Evolutionary conservation across 2,329 filamentous ascomycete genomes (phyloP).

Genomic region (Fusarium fujikuroi): DNA sequence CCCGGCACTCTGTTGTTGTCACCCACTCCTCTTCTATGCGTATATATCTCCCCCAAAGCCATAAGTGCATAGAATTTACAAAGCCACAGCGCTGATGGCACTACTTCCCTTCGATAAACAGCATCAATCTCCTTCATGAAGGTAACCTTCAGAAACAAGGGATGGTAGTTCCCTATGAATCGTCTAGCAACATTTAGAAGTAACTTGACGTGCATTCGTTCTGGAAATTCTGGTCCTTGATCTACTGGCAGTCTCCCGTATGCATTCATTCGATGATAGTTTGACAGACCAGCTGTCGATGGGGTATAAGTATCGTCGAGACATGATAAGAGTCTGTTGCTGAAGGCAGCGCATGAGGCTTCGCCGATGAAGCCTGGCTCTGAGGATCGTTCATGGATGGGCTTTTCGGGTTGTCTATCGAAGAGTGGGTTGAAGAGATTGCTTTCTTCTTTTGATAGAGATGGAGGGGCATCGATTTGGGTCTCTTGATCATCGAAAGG

Average conservation of each 20-base stretch:
- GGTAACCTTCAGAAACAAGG: conserved; percentile 49
- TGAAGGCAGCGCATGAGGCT: conserved; percentile 46
- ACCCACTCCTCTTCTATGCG: conserved; percentile 48
- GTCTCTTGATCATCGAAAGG: conserved; percentile 9
- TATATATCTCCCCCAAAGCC: conserved; percentile 58
- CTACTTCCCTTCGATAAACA: conserved; percentile 49
- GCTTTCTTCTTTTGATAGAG: conserved; percentile 42
- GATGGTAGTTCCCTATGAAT: conserved; percentile 49
- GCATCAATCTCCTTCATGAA: conserved; percentile 52
- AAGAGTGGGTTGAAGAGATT: conserved; percentile 46
- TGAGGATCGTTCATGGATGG: conserved; percentile 26
- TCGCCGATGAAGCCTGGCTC: conserved; percentile 47
- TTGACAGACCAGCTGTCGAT: conserved; percentile 43
- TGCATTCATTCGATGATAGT: conserved; percentile 35
- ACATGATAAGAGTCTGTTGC: conserved; percentile 45
- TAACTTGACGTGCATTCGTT: conserved; percentile 46
- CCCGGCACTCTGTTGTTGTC: conserved; percentile 51
- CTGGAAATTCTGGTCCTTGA: conserved; percentile 31
- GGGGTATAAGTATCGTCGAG: conserved; percentile 44
- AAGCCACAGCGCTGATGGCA: conserved; percentile 47
- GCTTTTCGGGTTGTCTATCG: conserved; percentile 36
- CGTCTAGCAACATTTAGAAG: conserved; percentile 44
- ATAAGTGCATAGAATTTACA: conserved; percentile 59
- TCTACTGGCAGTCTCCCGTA: not conserved
- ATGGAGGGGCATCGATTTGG: conserved; percentile 35